Percentiles rank a stretch among this genome's conserved stretches.
Conservation (phyloP, 345 rosid genomes). For the Punica granatum region DNA sequence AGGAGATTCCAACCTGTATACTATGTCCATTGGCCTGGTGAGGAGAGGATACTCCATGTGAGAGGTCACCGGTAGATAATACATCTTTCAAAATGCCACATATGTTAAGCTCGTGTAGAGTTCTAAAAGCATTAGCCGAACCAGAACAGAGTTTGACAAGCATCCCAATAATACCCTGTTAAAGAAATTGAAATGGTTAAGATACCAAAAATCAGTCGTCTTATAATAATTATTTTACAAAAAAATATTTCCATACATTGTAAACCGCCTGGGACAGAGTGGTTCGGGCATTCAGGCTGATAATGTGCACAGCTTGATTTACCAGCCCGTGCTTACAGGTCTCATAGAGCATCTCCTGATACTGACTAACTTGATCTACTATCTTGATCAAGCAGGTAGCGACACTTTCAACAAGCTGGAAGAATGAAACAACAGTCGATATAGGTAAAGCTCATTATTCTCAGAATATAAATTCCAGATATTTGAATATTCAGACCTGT, state of each 20-base stretch:
- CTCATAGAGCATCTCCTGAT: conserved; percentile 62
- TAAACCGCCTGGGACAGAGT: conserved; percentile 68
- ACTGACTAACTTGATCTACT: conserved; percentile 56
- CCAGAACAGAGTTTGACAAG: conserved; percentile 73
- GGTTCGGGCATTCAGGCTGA: conserved; percentile 65
- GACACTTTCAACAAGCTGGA: conserved; percentile 87
- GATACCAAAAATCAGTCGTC: background rate
- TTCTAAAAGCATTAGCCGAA: conserved; percentile 63
- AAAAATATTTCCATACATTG: conserved; percentile 40
- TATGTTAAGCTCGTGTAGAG: conserved; percentile 70
- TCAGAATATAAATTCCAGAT: conserved; percentile 5
- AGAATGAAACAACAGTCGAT: background rate
- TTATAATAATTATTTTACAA: background rate
- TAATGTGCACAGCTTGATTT: conserved; percentile 51
- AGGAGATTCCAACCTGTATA: conserved; percentile 46
- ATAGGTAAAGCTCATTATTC: conserved; percentile 7
- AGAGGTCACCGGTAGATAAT: conserved; percentile 53
- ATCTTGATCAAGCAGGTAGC: conserved; percentile 76
- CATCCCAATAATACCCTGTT: conserved; percentile 80
- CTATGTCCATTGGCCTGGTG: conserved; percentile 48
- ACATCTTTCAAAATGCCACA: conserved; percentile 70
- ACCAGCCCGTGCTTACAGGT: conserved; percentile 71
- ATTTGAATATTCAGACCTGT: conserved; percentile 38
- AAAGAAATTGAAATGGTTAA: conserved; percentile 20
- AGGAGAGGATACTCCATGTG: conserved; percentile 64